Conservation (phyloP, 129 eudicot species). For the Scalesia atractyloides region DNA sequence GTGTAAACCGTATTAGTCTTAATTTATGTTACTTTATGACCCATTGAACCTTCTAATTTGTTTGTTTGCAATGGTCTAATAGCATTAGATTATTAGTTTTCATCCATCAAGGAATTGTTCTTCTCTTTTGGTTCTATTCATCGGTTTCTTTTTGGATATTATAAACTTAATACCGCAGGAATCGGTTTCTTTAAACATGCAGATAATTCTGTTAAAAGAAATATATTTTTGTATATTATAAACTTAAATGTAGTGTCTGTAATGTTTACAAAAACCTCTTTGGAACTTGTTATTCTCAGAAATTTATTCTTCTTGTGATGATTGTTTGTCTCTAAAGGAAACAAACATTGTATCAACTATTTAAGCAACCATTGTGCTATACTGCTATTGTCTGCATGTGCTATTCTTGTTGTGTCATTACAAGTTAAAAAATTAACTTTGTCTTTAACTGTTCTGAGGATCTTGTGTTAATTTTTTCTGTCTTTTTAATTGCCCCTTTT, state of each 20-base stretch:
- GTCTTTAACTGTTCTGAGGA: conserved; percentile 18
- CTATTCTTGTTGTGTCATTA: conserved; percentile 19
- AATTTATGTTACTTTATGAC: conserved; percentile 18
- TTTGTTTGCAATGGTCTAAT: conserved; percentile 17
- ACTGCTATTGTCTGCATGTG: conserved; percentile 18
- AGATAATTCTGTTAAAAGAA: background rate
- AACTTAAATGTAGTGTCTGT: no score
- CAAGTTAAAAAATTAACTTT: conserved; percentile 16
- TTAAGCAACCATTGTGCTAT: conserved; percentile 5
- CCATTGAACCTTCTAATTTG: conserved; percentile 33
- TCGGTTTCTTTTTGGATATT: conserved; percentile 17
- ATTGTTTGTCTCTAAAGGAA: conserved; percentile 36
- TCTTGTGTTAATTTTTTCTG: conserved; percentile 11
- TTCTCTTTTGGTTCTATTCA: conserved; percentile 25
- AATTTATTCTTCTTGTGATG: conserved; percentile 43
- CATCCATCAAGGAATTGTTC: conserved; percentile 24
- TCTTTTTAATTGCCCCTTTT: background rate
- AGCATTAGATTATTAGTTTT: conserved; percentile 20
- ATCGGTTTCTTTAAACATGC: conserved; percentile 13
- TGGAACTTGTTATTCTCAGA: conserved; percentile 37
- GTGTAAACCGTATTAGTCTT: background rate
- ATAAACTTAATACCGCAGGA: conserved; percentile 10
- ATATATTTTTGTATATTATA: background rate
- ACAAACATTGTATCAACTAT: conserved; percentile 33
- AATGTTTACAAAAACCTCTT: conserved; percentile 26